phyloP scores from a whole-genome alignment of 352 stramenopile species.

The Pythium scleroteichum region DNA sequence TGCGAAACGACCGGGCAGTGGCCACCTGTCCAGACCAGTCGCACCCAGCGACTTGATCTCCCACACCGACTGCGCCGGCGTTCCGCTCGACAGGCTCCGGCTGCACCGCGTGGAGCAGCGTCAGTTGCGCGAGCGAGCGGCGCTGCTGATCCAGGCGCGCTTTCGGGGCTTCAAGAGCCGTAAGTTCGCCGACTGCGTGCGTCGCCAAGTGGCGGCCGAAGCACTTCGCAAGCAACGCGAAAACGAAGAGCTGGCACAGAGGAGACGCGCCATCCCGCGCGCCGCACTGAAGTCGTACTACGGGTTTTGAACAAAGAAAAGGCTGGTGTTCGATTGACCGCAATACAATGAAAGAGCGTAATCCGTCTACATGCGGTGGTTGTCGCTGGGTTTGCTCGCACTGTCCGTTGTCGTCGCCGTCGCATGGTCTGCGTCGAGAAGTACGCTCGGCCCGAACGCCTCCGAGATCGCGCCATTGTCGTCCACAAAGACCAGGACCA shows the following conservation, averaged over 20 bases:
- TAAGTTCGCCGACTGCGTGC: constrained; percentile 40
- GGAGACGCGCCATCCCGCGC: constrained; percentile 29
- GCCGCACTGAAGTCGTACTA: constrained; percentile 41
- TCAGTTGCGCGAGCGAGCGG: constrained; percentile 40
- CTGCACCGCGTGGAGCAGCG: constrained; percentile 16
- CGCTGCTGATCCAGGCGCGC: constrained; percentile 41
- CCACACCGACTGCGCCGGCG: neutral
- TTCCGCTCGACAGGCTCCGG: neutral
- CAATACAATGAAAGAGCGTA: neutral
- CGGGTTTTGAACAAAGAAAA: constrained; percentile 37
- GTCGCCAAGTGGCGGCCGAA: constrained; percentile 36
- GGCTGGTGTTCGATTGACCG: neutral
- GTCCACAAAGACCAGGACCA: constrained; percentile 3
- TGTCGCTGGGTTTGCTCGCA: no score
- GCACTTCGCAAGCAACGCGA: constrained; percentile 8
- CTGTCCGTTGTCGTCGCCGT: no score
- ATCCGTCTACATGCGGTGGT: no score
- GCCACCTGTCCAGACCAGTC: no score
- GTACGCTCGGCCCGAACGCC: neutral
- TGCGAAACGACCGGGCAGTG: no score
- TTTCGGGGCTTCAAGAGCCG: constrained; percentile 45
- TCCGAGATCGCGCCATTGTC: constrained; percentile 3
- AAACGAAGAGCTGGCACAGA: constrained; percentile 26
- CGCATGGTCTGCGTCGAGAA: no score
- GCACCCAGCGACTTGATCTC: constrained; percentile 4